phyloP scores from a whole-genome alignment of 2,329 filamentous ascomycete species.

The Chrysoporthe cubensis region DNA sequence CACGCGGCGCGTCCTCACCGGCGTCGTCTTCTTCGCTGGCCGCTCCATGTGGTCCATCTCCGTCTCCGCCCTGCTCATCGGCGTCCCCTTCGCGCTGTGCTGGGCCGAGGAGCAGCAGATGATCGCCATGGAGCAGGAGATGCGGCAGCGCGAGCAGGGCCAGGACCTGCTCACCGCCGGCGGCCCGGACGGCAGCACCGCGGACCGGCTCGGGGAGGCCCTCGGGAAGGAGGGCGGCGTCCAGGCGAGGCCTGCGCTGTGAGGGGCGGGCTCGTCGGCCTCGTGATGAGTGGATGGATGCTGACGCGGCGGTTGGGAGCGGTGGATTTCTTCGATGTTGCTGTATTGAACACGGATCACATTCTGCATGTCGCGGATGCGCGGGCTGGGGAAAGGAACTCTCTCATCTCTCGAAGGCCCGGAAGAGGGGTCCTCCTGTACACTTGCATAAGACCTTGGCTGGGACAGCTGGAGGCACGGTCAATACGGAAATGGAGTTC shows the following conservation, averaged over 20 bases:
- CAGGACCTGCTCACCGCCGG: constrained; percentile 68
- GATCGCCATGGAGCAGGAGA: constrained; percentile 96
- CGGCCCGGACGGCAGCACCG: constrained; percentile 46
- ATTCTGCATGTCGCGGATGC: neutral
- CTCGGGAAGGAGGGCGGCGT: constrained; percentile 52
- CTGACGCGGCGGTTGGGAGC: neutral
- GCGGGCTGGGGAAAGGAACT: neutral
- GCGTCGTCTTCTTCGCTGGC: constrained; percentile 71
- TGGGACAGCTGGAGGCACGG: constrained; percentile 7
- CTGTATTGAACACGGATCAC: neutral
- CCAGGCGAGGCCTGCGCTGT: constrained; percentile 56
- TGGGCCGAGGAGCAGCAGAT: constrained; percentile 96
- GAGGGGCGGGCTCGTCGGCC: constrained; percentile 33
- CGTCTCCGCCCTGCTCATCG: constrained; percentile 85
- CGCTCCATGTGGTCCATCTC: constrained; percentile 90
- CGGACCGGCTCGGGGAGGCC: constrained; percentile 53
- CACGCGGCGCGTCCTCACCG: constrained; percentile 61
- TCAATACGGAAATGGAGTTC: constrained; percentile 15
- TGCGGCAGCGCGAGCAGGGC: constrained; percentile 91
- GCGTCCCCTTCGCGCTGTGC: constrained; percentile 90
- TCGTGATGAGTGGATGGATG: neutral
- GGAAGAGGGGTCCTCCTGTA: neutral
- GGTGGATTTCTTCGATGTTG: neutral
- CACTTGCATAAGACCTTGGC: constrained; percentile 18
- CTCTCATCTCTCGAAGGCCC: constrained; percentile 2